These are phyloP conservation scores for Mortierella sp. DNA, from an alignment of 371 early-diverging fungal genomes.

Conservation along the genomic window DNA sequence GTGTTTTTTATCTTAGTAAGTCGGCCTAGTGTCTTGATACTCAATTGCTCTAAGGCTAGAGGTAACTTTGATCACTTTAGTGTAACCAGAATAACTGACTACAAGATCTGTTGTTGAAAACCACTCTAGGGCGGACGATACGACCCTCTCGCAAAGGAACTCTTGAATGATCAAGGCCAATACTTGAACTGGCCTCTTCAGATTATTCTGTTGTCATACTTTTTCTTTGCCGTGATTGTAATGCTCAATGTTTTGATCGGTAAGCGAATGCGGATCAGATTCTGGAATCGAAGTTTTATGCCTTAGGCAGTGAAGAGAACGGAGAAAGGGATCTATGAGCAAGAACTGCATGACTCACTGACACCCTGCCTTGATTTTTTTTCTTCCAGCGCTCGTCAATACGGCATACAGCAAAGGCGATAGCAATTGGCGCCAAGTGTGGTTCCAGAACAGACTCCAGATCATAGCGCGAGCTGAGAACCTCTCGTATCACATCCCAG, in stretches of 20 bases:
- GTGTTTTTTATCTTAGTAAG: no score
- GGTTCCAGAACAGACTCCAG: slow-evolving; percentile 23
- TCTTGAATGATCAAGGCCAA: no score
- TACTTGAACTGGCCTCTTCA: slow-evolving; percentile 30
- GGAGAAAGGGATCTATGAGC: no score
- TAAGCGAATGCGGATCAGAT: slow-evolving; percentile 1
- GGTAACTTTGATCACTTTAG: no score
- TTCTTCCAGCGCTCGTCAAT: slow-evolving; percentile 19
- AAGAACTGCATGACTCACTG: no score
- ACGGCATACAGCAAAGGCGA: slow-evolving; percentile 21
- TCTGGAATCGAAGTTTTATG: background rate
- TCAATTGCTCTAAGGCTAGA: no score
- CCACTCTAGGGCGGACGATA: slow-evolving; percentile 26
- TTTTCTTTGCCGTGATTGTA: slow-evolving; percentile 45
- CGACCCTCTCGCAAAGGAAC: slow-evolving; percentile 13
- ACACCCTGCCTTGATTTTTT: background rate
- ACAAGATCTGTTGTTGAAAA: no score
- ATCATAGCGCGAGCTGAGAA: slow-evolving; percentile 23
- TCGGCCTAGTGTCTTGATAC: no score
- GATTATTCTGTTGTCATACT: slow-evolving; percentile 28
- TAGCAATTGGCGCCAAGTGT: slow-evolving; percentile 14
- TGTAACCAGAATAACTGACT: no score
- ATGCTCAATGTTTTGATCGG: slow-evolving; percentile 48
- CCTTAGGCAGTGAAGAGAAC: no score
- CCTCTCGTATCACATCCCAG: slow-evolving; percentile 19